Base-by-base conservation (phyloP, 2,329 filamentous ascomycete species). In the Fusarium nygamai region DNA sequence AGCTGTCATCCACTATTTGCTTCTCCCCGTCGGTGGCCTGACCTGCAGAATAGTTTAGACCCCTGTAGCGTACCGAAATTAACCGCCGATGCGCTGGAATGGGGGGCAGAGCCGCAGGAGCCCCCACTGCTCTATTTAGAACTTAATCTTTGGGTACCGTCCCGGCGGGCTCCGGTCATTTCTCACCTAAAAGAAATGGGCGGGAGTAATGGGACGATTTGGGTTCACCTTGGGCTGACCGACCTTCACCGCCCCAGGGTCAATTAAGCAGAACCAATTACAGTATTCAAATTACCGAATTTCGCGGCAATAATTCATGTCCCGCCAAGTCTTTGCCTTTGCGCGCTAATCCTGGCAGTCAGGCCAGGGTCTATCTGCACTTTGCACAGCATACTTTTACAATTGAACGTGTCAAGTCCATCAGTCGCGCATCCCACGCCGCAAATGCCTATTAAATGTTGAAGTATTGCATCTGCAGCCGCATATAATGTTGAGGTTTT, bases 381-480 rank as follows among this genome's bases (percentile, higher is more conserved):
- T n/a, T 31, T 22, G 6, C 8, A 41, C 10, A 9, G 41, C 22
- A n/a, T 22, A 7, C 8, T 11, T 20, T 1, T 13, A 13, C 11
- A 22, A 39, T 39, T 13, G 11, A 39, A 7, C 38, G 20, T 13
- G 20, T 0, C 31, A 20, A 53, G 9, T 34, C 2, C 11, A 8
- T 5, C 3, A 27, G 0, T 36, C 1, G 6, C n/a, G 3, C 8
- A 57, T 43, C 7, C 20, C 20, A 39, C 22, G 38, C 39, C 54
- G 54, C 39, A 3, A 2, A 34, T 46, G 27, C 54, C 39, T 44
- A 24, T 2, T 0, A 0, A 8, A 33, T 33, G 16, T 16, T 33
- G 16, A 43, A 7, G 5, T 3, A 0, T 2, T 2, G 6, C 9
- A 1, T 1, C 2, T 0, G 4, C 2, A 14, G 34, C 51, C 24